Percentiles rank a stretch among this genome's conserved stretches.
Conservation (phyloP, 331 rosid species). For the Spiraea crenata region DNA sequence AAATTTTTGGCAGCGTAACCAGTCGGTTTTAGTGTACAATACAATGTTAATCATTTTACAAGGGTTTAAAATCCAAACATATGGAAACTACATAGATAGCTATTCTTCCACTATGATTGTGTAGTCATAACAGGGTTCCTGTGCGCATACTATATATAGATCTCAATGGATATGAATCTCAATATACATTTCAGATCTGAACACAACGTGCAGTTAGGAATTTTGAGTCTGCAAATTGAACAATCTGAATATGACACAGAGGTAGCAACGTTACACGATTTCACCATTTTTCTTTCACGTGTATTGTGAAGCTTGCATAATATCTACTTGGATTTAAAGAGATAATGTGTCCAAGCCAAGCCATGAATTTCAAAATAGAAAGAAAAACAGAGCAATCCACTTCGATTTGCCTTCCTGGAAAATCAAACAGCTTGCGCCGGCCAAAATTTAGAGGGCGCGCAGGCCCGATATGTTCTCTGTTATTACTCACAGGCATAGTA, state of each 20-base stretch:
- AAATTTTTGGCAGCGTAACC: neutral
- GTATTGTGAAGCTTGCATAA: neutral
- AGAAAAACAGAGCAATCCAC: neutral
- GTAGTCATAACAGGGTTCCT: neutral
- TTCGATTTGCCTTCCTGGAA: constrained; percentile 1
- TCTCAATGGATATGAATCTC: neutral
- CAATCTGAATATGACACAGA: neutral
- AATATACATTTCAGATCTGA: neutral
- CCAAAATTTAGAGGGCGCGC: neutral
- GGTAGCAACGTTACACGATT: neutral
- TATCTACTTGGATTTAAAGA: neutral
- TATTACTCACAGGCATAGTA: neutral
- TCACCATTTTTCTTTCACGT: neutral
- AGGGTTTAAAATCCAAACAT: neutral
- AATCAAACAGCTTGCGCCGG: neutral
- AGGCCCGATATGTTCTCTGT: neutral
- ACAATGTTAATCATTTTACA: constrained; percentile 3
- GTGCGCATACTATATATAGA: too few relatives aligned
- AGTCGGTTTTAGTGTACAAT: neutral
- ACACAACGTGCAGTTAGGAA: neutral
- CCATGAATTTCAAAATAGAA: neutral
- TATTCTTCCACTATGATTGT: neutral
- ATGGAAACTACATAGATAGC: constrained; percentile 8
- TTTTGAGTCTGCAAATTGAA: neutral
- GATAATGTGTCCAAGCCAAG: neutral